These are phyloP conservation scores for Metschnikowia baotianmanensis DNA, from an alignment of 805 yeast species.

Conservation along the genomic window DNA sequence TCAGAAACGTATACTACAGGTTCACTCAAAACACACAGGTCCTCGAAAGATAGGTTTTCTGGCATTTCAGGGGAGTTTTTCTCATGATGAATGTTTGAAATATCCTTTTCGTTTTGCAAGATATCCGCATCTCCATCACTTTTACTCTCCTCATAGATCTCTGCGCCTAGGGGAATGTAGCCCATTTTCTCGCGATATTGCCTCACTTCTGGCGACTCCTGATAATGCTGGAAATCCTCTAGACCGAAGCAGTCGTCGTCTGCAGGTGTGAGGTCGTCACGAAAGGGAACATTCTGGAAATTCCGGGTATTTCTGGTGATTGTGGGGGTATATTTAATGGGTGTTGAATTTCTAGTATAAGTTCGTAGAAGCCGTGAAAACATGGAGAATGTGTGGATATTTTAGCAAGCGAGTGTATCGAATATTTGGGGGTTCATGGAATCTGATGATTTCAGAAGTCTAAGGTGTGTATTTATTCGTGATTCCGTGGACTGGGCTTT, in stretches of 20 bases:
- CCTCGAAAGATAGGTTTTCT: slow-evolving; percentile 2
- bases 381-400: slow-evolving; percentile 1
- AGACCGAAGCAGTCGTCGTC: slow-evolving; percentile 37
- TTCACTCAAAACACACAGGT: slow-evolving; percentile 14
- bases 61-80: neutral
- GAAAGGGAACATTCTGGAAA: slow-evolving; percentile 33
- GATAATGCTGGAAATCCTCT: slow-evolving; percentile 39
- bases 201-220: slow-evolving; percentile 28
- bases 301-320: neutral
- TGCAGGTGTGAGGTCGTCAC: slow-evolving; percentile 35
- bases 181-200: slow-evolving; percentile 16
- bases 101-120: neutral
- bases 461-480: too few relatives aligned
- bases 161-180: too few relatives aligned
- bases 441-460: too few relatives aligned
- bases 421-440: too few relatives aligned
- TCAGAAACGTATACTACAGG: slow-evolving; percentile 60
- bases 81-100: neutral
- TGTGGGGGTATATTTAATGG: neutral
- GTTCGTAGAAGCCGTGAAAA: slow-evolving; percentile 8
- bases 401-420: too few relatives aligned
- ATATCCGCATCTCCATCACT: neutral
- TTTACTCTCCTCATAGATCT: too few relatives aligned
- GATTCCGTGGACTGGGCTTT: too few relatives aligned
- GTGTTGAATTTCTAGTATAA: neutral